phyloP scores from a whole-genome alignment of 2,329 filamentous ascomycete species.

The Xylaria sp. region DNA sequence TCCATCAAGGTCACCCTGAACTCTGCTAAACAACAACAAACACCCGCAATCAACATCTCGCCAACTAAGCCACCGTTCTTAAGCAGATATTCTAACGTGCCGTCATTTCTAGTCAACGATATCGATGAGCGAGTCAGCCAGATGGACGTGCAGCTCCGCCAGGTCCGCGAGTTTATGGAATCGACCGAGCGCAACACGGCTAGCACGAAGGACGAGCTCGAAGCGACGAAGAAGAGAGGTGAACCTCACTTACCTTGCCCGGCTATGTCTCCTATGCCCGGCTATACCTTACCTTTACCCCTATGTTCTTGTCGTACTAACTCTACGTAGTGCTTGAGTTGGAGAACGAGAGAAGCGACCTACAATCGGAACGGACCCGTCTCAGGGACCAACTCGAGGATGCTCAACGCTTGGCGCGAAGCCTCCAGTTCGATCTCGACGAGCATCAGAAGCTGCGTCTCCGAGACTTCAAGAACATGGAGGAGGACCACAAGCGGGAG shows the following conservation, averaged over 20 bases:
- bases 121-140: slow-evolving; percentile 69
- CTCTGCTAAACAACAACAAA: slow-evolving; percentile 10
- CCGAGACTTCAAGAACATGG: slow-evolving; percentile 25
- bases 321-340: slow-evolving; percentile 41
- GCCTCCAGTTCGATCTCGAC: slow-evolving; percentile 38
- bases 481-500: slow-evolving; percentile 41
- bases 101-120: slow-evolving; percentile 65
- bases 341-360: slow-evolving; percentile 42
- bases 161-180: slow-evolving; percentile 67
- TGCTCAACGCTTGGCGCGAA: slow-evolving; percentile 48
- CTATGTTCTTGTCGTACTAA: slow-evolving; percentile 17
- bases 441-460: slow-evolving; percentile 38
- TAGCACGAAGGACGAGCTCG: slow-evolving; percentile 67
- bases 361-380: slow-evolving; percentile 42
- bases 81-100: slow-evolving; percentile 68
- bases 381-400: slow-evolving; percentile 65
- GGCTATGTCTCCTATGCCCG: too few species aligned
- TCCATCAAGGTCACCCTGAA: slow-evolving; percentile 32
- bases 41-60: slow-evolving; percentile 37
- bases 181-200: slow-evolving; percentile 62
- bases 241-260: slow-evolving; percentile 28
- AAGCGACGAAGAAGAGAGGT: slow-evolving; percentile 71
- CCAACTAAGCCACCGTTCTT: slow-evolving; percentile 52
- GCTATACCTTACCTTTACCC: too few species aligned
- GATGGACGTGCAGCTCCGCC: slow-evolving; percentile 68